Evolutionary conservation across 495 filamentous ascomycete species (phyloP), one percentile per base, ranked within the genome.

Genomic region (Penicillium taxi): DNA sequence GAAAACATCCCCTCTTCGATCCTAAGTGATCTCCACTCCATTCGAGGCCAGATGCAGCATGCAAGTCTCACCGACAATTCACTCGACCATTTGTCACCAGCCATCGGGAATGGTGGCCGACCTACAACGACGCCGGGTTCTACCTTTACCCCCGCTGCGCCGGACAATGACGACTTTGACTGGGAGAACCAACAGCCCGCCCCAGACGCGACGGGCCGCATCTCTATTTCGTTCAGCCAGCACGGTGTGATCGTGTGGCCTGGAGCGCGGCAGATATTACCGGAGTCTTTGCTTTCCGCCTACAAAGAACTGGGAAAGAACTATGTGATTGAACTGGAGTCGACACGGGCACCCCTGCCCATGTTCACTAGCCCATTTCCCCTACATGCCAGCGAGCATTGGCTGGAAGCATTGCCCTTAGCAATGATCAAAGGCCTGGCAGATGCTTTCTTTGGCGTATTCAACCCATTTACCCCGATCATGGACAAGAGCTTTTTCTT

Each of bases 401-500:
- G 66, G 66, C 44, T 70, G 16, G 59, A 70, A 24, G 35, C 44
- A 0, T 46, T 67, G 9, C 66, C 66, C 1, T 27, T 70, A 27
- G 48, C 61, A 0, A 52, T 70, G 59, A 55, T 68, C 39, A 65
- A 61, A 38, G 63, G 64, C 4, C 47, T 70, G 12, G 61, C 64
- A 11, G 60, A 66, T 48, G 64, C 63, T 0, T 70, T 70, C 25
- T 70, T 68, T 30, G 47, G 55, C 11, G 62, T 63, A 0, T 67
- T 68, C 35, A 67, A 65, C 28, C 64, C 63, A 0, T 70, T 60
- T 16, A 70, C 66, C 5, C 66, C 66, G 2, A 67, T 70, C 31
- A 67, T 70, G 61, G 66, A 70, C 24, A 66, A 65, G 42, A 58
- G 55, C 18, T 70, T 64, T 39, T 70, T 64, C 42, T 67, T 67